These are phyloP conservation scores for Cladosporium sp. DNA, from an alignment of 2,329 filamentous ascomycete species.

Conservation along the genomic window DNA sequence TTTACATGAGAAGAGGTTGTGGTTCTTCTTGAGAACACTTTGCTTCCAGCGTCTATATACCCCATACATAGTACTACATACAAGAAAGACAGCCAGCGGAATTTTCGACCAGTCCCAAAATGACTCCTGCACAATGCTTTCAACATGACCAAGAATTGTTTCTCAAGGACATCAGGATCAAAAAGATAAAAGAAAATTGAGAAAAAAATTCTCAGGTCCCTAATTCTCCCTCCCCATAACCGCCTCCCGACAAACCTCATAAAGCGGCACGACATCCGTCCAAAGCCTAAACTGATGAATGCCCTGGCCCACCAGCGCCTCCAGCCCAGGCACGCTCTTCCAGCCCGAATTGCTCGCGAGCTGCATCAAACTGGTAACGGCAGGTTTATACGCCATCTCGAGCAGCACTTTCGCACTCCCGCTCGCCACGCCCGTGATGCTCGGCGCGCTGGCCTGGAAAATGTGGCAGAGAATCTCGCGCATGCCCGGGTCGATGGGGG, in stretches of 20 bases:
- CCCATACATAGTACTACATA: too few relatives aligned
- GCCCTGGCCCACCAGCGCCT: slow-evolving; percentile 83
- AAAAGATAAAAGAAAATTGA: too few relatives aligned
- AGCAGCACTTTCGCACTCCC: slow-evolving; percentile 56
- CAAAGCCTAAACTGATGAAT: slow-evolving; percentile 73
- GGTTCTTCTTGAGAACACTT: too few relatives aligned
- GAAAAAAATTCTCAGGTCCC: too few relatives aligned
- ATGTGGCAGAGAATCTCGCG: slow-evolving; percentile 58
- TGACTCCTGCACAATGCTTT: too few relatives aligned
- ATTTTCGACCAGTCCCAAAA: too few relatives aligned
- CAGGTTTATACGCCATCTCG: slow-evolving; percentile 96
- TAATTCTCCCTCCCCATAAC: slow-evolving; percentile 27
- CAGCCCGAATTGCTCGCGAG: slow-evolving; percentile 74
- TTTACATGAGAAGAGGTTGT: too few relatives aligned
- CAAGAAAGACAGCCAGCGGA: too few relatives aligned
- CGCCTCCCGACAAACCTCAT: slow-evolving; percentile 60
- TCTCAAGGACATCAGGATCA: too few relatives aligned
- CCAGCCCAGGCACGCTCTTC: slow-evolving; percentile 79
- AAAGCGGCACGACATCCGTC: slow-evolving; percentile 76
- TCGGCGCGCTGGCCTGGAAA: slow-evolving; percentile 43
- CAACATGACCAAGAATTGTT: too few relatives aligned
- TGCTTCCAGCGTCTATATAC: too few relatives aligned
- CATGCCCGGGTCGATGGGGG: slow-evolving; percentile 70
- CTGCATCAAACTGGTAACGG: slow-evolving; percentile 77
- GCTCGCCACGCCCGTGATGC: slow-evolving; percentile 33